These are phyloP conservation scores for Fibroporia radiculosa DNA, from an alignment of 768 basidiomycete species.

Conservation along the genomic window DNA sequence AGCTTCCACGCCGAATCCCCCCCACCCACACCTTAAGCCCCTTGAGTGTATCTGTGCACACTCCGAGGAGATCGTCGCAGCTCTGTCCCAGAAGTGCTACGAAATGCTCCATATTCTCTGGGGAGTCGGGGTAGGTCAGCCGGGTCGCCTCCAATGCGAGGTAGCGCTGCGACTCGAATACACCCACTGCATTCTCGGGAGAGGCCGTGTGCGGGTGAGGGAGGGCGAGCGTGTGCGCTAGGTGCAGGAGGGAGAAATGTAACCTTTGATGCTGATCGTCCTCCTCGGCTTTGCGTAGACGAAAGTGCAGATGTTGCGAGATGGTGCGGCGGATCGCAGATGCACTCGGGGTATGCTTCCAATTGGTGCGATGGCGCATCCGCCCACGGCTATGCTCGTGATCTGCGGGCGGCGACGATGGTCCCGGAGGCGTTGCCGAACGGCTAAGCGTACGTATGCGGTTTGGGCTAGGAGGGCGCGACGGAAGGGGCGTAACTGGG, in stretches of 20 bases:
- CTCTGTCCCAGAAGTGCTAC: constrained; percentile 41
- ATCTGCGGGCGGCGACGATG: neutral
- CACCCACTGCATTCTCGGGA: constrained; percentile 52
- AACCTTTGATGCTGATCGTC: constrained; percentile 13
- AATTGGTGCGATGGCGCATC: neutral
- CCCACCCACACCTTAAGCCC: constrained; percentile 45
- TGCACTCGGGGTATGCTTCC: neutral
- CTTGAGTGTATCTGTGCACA: constrained; percentile 32
- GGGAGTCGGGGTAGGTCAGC: constrained; percentile 40
- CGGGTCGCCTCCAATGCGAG: constrained; percentile 56
- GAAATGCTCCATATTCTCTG: constrained; percentile 34
- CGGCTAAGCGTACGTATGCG: constrained; percentile 1
- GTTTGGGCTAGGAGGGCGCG: constrained; percentile 2
- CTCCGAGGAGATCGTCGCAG: constrained; percentile 44
- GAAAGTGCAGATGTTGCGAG: constrained; percentile 11
- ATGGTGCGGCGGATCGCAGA: constrained; percentile 13
- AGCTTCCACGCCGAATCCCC: constrained; percentile 28
- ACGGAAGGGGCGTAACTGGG: constrained; percentile 23
- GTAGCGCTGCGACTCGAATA: constrained; percentile 68
- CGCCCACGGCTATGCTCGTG: neutral
- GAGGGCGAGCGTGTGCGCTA: constrained; percentile 15
- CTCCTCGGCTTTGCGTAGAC: constrained; percentile 12
- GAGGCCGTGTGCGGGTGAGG: constrained; percentile 6
- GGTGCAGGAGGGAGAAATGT: constrained; percentile 20
- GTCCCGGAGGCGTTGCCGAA: constrained; percentile 3